These are phyloP conservation scores for Mortierella claussenii DNA, from an alignment of 192 early-diverging fungal genomes.

Conservation along the genomic window DNA sequence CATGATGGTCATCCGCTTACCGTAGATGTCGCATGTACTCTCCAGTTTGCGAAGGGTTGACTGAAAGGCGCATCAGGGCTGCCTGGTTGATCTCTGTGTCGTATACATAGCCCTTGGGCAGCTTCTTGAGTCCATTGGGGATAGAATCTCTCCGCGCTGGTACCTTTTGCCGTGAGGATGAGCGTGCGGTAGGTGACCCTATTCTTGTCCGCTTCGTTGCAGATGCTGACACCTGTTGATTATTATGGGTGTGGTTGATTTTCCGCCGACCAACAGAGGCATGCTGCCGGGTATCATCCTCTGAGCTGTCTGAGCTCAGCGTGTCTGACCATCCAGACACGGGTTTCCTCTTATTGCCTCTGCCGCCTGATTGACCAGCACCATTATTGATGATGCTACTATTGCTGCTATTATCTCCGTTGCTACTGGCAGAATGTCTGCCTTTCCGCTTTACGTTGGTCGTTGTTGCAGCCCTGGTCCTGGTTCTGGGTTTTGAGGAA, in stretches of 20 bases:
- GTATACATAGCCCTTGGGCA: slow-evolving; percentile 51
- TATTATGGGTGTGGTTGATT: slow-evolving; percentile 2
- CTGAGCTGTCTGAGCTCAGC: slow-evolving; percentile 29
- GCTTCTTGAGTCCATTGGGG: slow-evolving; percentile 48
- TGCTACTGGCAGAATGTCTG: neutral
- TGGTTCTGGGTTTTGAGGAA: neutral
- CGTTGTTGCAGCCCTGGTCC: neutral
- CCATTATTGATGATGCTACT: too few relatives aligned
- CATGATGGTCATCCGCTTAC: slow-evolving; percentile 11
- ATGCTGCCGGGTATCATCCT: slow-evolving; percentile 18
- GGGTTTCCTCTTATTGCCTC: slow-evolving; percentile 27
- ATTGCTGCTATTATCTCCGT: too few relatives aligned
- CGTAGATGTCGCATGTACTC: slow-evolving; percentile 46
- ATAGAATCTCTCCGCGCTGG: slow-evolving; percentile 12
- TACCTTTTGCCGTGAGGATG: neutral
- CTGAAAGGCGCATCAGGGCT: slow-evolving; percentile 32
- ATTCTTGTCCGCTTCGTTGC: slow-evolving; percentile 16
- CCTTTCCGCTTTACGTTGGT: slow-evolving; percentile 3
- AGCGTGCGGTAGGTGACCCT: neutral
- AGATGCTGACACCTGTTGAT: neutral
- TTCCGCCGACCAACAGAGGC: neutral
- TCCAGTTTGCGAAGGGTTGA: slow-evolving; percentile 49
- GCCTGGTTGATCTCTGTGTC: slow-evolving; percentile 47
- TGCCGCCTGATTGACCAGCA: neutral
- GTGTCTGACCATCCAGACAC: slow-evolving; percentile 34